Conservation (phyloP, 2,329 filamentous ascomycete genomes). For the Phyllosticta ampelicida region DNA sequence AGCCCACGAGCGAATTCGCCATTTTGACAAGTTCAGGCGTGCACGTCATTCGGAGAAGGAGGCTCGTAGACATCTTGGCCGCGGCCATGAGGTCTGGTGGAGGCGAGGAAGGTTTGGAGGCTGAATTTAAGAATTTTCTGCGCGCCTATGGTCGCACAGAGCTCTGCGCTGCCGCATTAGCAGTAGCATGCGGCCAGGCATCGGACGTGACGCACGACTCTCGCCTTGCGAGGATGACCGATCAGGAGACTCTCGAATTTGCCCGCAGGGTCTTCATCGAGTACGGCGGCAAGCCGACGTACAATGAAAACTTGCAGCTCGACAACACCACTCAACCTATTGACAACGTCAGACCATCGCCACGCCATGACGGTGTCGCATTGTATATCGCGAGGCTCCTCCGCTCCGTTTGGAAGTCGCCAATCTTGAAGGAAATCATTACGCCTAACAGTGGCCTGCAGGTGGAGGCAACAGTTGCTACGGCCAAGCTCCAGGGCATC, state of each 20-base stretch:
- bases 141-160: constrained; percentile 79
- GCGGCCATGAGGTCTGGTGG: constrained; percentile 62
- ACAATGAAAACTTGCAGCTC: constrained; percentile 63
- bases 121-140: constrained; percentile 73
- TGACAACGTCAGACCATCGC: constrained; percentile 77
- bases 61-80: constrained; percentile 87
- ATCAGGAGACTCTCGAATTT: constrained; percentile 75
- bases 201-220: constrained; percentile 65
- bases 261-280: constrained; percentile 85
- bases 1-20: constrained; percentile 70
- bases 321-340: constrained; percentile 54
- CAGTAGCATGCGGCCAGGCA: constrained; percentile 90
- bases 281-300: constrained; percentile 74
- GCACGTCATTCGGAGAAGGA: constrained; percentile 70
- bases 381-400: constrained; percentile 83
- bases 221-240: constrained; percentile 59
- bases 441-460: constrained; percentile 49
- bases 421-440: constrained; percentile 51
- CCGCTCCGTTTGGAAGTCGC: constrained; percentile 75
- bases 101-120: constrained; percentile 67
- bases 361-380: constrained; percentile 77
- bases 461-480: constrained; percentile 56
- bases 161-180: constrained; percentile 79
- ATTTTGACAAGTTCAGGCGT: constrained; percentile 86
- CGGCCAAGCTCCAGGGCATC: constrained; percentile 59